Evolutionary conservation across 1,139 yeast species (phyloP).

Genomic region (Wickerhamomyces sp.): DNA sequence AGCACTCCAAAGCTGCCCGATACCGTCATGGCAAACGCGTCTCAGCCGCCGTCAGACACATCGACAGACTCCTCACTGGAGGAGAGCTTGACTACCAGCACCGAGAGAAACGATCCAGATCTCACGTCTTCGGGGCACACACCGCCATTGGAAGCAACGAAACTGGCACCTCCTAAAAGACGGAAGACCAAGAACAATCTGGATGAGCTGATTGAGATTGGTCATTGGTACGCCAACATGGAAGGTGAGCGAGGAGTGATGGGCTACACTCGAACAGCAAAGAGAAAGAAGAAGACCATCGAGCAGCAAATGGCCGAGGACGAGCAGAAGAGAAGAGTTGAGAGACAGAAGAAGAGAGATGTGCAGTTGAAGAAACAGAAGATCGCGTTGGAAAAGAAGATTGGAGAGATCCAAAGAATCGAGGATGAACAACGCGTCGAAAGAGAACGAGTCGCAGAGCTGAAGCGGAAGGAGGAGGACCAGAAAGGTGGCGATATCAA

Average conservation of each 20-base stretch:
- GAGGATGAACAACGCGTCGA: constrained; percentile 1
- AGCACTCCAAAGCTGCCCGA: too few relatives aligned
- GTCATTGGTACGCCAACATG: constrained; percentile 32
- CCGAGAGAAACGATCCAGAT: too few relatives aligned
- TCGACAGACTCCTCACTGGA: too few relatives aligned
- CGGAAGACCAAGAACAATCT: constrained; percentile 3
- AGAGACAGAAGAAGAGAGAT: constrained; percentile 15
- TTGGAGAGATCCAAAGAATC: constrained; percentile 4
- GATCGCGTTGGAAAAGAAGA: constrained; percentile 3
- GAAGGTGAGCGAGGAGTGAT: constrained; percentile 23
- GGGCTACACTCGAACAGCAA: constrained; percentile 4
- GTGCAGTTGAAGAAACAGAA: constrained; percentile 1
- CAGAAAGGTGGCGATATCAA: too few relatives aligned
- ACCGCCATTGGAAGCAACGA: not conserved
- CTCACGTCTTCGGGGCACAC: too few relatives aligned
- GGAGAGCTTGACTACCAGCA: too few relatives aligned
- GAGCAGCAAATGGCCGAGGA: constrained; percentile 3
- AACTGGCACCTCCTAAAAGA: constrained; percentile 1
- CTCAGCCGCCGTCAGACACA: too few relatives aligned
- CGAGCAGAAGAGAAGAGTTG: constrained; percentile 1
- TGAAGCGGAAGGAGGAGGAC: constrained; percentile 6
- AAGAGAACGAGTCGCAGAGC: constrained; percentile 4
- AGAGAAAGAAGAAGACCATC: constrained; percentile 1
- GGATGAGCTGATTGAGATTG: constrained; percentile 27
- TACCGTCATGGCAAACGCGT: too few relatives aligned